These are phyloP conservation scores for Metarhizium rileyi DNA, from an alignment of 2,329 filamentous ascomycete genomes.

Conservation along the genomic window DNA sequence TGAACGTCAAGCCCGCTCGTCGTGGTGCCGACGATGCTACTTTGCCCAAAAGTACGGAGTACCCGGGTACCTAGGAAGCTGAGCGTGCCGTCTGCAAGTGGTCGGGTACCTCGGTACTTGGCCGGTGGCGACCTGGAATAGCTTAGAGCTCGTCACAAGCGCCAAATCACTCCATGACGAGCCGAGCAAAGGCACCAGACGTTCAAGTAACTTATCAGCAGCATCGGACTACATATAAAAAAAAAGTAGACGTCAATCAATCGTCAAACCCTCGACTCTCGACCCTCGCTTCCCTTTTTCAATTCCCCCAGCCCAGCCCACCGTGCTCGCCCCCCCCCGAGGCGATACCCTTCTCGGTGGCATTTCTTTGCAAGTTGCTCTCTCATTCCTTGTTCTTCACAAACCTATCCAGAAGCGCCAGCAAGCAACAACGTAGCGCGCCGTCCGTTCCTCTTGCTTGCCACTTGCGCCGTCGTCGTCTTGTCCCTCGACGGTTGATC, in stretches of 20 bases:
- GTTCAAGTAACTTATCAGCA: not conserved
- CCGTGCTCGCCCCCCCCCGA: not conserved
- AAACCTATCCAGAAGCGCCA: not conserved
- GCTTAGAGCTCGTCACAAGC: no score
- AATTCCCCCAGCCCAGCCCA: not conserved
- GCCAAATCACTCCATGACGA: no score
- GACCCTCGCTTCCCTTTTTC: not conserved
- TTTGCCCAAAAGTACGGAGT: no score
- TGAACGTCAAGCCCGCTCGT: no score
- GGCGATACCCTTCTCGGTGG: no score
- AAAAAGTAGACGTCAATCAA: slow-evolving; percentile 8
- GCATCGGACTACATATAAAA: not conserved
- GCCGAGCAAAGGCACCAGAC: no score
- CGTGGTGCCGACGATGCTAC: no score
- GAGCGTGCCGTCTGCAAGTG: no score
- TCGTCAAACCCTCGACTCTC: not conserved
- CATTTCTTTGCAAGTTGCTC: not conserved
- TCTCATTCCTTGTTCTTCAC: not conserved
- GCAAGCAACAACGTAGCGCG: not conserved
- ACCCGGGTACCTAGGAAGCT: no score
- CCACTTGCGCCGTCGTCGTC: no score
- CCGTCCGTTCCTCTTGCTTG: not conserved
- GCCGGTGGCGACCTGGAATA: no score
- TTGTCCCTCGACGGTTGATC: not conserved
- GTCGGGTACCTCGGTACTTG: no score